Evolutionary conservation across 2,329 filamentous ascomycete species (phyloP), one percentile per base, ranked within the genome.

Genomic region (Penicillium janthinellum): DNA sequence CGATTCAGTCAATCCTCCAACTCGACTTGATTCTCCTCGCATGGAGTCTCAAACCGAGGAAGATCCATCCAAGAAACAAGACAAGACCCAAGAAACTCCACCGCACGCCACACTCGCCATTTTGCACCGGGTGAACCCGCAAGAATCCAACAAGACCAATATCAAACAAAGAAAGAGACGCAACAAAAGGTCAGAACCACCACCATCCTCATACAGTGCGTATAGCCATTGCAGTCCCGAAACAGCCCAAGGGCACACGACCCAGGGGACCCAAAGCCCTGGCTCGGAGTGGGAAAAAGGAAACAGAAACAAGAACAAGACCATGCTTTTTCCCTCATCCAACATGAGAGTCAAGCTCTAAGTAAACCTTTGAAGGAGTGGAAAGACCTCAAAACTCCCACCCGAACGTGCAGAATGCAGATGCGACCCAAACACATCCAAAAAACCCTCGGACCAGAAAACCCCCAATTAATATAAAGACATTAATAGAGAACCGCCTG

Each of bases 351-450:
- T n/a, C 55, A 60, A 39, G 59, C 58, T 59, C 64, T 47, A 63
- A 45, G 42, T 39, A 31, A 37, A 34, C 35, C 50, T 25, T 17
- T 50, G 51, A 62, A 31, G 38, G 47, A 49, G 47, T 14, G 31
- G 28, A 60, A 59, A 45, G 37, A 3, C 20, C 34, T 51, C 54
- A n/a, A 53, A 53, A 59, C 47, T 54, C 52, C 57, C 38, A 48
- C 51, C 44, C 47, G 42, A 51, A 56, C 57, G 58, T 63, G 57
- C 57, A 54, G 57, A 67, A 67, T 67, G 64, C 64, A 67, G 63
- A 67, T 67, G 61, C 61, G 44, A 62, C 20, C 38, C 22, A 25
- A 52, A 58, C 8, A 34, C 25, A 25, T 20, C 52, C 50, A 37
- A 58, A 22, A 20, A 49, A 48, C 22, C 37, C 15, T 5, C 20